phyloP scores from a whole-genome alignment of 495 filamentous ascomycete genomes.

The Xylaria bambusicola region DNA sequence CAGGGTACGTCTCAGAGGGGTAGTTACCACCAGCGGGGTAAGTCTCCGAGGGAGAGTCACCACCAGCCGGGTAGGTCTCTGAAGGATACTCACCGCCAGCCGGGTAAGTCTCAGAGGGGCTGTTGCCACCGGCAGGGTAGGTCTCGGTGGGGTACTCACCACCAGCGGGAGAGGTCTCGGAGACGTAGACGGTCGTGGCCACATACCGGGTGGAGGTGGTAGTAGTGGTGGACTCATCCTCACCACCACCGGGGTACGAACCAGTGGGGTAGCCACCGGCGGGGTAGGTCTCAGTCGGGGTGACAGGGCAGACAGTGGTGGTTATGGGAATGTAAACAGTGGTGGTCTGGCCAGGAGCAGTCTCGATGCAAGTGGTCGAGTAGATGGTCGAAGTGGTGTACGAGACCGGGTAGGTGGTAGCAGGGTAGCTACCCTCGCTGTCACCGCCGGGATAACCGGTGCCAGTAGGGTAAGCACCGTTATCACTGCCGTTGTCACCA shows the following conservation, averaged over 20 bases:
- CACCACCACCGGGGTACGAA: conserved; percentile 11
- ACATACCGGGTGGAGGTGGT: conserved; percentile 17
- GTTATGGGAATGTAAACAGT: conserved; percentile 37
- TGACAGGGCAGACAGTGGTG: conserved; percentile 37
- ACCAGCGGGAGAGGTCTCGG: neutral
- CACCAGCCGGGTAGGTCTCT: neutral
- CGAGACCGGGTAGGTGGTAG: neutral
- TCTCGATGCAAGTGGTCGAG: conserved; percentile 1
- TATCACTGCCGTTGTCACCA: conserved; percentile 4
- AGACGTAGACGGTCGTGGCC: conserved; percentile 20
- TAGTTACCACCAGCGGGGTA: conserved; percentile 3
- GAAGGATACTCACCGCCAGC: neutral
- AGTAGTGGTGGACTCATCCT: conserved; percentile 18
- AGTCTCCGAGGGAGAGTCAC: neutral
- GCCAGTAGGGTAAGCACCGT: no score
- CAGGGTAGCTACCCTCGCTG: conserved; percentile 2
- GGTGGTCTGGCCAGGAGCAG: conserved; percentile 51
- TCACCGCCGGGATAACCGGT: no score
- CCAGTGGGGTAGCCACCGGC: conserved; percentile 21
- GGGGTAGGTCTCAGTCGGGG: conserved; percentile 16
- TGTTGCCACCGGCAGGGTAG: conserved; percentile 3
- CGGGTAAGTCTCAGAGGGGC: conserved; percentile 20
- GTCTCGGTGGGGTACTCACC: conserved; percentile 5
- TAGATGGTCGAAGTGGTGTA: conserved; percentile 16
- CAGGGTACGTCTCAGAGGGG: conserved; percentile 12